Conservation (phyloP, 2,329 filamentous ascomycete genomes). For the Colletotrichum orchidophilum region DNA sequence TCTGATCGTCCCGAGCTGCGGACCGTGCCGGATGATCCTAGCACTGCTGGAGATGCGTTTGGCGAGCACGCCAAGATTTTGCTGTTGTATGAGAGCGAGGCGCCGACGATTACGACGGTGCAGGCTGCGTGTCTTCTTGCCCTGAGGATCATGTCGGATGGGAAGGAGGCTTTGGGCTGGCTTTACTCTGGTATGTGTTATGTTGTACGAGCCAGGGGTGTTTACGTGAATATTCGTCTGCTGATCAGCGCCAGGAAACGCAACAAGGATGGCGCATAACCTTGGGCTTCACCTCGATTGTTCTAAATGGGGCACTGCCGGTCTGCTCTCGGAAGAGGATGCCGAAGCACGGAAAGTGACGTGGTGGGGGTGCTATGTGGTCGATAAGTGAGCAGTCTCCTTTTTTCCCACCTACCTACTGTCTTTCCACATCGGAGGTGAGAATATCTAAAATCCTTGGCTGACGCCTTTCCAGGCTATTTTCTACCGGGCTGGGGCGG, state of each 20-base stretch:
- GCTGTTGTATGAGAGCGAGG: constrained; percentile 37
- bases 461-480: constrained; percentile 27
- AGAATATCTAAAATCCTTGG: neutral
- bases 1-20: constrained; percentile 37
- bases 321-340: constrained; percentile 31
- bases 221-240: neutral
- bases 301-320: constrained; percentile 25
- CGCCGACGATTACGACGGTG: constrained; percentile 37
- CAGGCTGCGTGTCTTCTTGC: constrained; percentile 37
- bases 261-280: constrained; percentile 39
- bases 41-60: constrained; percentile 36
- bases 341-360: constrained; percentile 36
- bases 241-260: constrained; percentile 31
- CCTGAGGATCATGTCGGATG: constrained; percentile 35
- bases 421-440: neutral
- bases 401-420: neutral
- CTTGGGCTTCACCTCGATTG: constrained; percentile 38
- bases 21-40: constrained; percentile 31
- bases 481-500: constrained; percentile 34
- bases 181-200: constrained; percentile 33
- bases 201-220: neutral
- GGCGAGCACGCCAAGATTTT: constrained; percentile 37
- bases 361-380: constrained; percentile 38
- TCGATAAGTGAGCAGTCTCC: constrained; percentile 35
- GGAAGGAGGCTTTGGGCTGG: constrained; percentile 38